phyloP scores from a whole-genome alignment of 192 early-diverging fungal species.

The Bifiguratus adelaidae region DNA sequence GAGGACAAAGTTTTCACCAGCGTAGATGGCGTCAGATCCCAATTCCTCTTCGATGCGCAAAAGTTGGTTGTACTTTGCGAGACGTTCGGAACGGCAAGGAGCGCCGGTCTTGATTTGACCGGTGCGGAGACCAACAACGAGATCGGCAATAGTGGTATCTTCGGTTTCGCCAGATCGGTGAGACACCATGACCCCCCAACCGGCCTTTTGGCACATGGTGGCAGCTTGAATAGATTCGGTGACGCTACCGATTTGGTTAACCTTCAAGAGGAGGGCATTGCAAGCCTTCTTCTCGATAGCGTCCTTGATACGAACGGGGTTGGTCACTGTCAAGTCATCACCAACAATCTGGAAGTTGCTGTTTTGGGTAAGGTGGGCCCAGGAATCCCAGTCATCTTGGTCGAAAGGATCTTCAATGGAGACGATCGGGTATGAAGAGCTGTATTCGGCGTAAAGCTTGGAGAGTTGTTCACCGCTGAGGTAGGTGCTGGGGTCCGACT shows the following conservation, averaged over 20 bases:
- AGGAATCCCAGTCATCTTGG: constrained; percentile 97
- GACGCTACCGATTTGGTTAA: constrained; percentile 98
- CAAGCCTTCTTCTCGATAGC: constrained; percentile 92
- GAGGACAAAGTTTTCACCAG: constrained; percentile 86
- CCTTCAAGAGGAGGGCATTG: constrained; percentile 93
- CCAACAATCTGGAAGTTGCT: constrained; percentile 60
- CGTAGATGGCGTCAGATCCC: constrained; percentile 84
- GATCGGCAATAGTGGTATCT: constrained; percentile 90
- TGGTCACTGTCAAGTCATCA: constrained; percentile 97
- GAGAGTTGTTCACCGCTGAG: constrained; percentile 71
- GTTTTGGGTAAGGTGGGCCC: constrained; percentile 60
- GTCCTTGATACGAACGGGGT: constrained; percentile 82
- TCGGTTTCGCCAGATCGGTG: constrained; percentile 99
- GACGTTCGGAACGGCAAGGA: constrained; percentile 92
- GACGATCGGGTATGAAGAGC: constrained; percentile 80
- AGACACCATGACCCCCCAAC: constrained; percentile 99
- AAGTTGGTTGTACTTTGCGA: constrained; percentile 99
- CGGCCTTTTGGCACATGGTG: constrained; percentile 63
- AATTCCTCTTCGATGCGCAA: constrained; percentile 97
- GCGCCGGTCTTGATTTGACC: constrained; percentile 99
- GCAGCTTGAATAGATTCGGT: constrained; percentile 90
- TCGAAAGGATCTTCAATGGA: constrained; percentile 99
- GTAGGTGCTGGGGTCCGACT: constrained; percentile 65
- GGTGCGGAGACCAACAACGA: constrained; percentile 90
- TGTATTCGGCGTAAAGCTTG: constrained; percentile 75